Evolutionary conservation across 2,329 filamentous ascomycete species (phyloP).

Genomic region (Exophiala sideris): DNA sequence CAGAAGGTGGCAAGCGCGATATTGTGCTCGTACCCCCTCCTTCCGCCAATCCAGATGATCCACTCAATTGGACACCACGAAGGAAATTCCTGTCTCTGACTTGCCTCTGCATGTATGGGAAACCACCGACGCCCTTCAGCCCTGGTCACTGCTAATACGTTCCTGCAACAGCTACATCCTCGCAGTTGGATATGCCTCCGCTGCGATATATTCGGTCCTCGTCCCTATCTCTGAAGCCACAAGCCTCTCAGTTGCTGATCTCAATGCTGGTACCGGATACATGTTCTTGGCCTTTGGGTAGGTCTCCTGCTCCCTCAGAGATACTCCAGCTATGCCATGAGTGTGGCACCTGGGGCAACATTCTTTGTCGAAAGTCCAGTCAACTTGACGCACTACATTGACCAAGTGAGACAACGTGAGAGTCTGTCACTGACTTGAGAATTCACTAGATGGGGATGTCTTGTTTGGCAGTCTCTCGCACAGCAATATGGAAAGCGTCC

Average conservation of each 20-base stretch:
- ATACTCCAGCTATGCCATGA: neutral
- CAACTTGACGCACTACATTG: neutral
- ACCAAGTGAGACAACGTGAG: neutral
- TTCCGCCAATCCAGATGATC: constrained; percentile 38
- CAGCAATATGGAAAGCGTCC: constrained; percentile 40
- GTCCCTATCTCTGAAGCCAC: constrained; percentile 41
- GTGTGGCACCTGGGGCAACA: constrained; percentile 8
- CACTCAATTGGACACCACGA: constrained; percentile 36
- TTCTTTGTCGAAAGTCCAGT: constrained; percentile 36
- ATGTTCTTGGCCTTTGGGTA: constrained; percentile 43
- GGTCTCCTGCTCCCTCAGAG: constrained; percentile 43
- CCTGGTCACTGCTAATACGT: constrained; percentile 6
- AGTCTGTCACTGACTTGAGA: neutral
- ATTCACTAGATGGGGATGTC: constrained; percentile 37
- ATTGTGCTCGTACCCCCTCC: constrained; percentile 36
- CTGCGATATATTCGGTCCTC: constrained; percentile 35
- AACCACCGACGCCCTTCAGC: constrained; percentile 34
- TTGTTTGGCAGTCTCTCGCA: constrained; percentile 49
- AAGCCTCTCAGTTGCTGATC: constrained; percentile 40
- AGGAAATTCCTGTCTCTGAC: constrained; percentile 34
- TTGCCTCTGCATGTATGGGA: constrained; percentile 33
- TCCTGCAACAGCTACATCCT: constrained; percentile 37
- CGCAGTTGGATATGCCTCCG: constrained; percentile 31
- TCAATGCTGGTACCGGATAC: constrained; percentile 48
- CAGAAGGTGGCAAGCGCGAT: constrained; percentile 23